Percentiles rank a stretch among this genome's conserved stretches.
These are phyloP conservation scores for Geranium incanum DNA, from an alignment of 441 rosid genomes.

Conservation along the genomic window DNA sequence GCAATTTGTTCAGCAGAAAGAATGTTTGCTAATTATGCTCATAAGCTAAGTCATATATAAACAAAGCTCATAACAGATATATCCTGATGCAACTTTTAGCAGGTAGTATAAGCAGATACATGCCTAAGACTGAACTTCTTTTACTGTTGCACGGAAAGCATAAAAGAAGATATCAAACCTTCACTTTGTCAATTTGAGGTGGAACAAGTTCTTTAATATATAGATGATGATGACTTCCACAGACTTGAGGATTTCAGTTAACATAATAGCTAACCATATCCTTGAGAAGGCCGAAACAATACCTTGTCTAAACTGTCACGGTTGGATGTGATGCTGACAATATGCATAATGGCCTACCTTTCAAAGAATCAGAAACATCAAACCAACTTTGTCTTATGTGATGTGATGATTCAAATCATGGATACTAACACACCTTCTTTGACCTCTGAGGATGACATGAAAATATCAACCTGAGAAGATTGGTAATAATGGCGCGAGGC, in stretches of 20 bases:
- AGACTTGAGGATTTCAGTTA: conserved; percentile 53
- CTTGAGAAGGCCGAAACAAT: conserved; percentile 74
- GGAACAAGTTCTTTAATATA: conserved; percentile 41
- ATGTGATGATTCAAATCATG: too few relatives aligned
- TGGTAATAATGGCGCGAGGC: too few relatives aligned
- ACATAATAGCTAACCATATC: conserved; percentile 72
- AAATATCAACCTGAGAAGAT: too few relatives aligned
- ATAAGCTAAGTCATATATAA: conserved; percentile 10
- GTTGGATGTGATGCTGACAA: conserved; percentile 58
- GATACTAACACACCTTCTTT: too few relatives aligned
- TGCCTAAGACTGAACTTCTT: not conserved
- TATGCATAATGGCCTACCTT: conserved; percentile 99
- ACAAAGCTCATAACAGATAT: conserved; percentile 15
- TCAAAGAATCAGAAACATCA: conserved; percentile 63
- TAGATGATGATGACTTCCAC: conserved; percentile 38
- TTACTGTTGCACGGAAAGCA: not conserved
- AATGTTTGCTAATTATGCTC: conserved; percentile 37
- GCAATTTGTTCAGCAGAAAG: conserved; percentile 55
- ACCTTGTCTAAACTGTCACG: conserved; percentile 51
- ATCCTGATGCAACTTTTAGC: conserved; percentile 9
- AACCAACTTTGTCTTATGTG: too few relatives aligned
- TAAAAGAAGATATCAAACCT: conserved; percentile 40
- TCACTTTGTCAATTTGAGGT: conserved; percentile 53
- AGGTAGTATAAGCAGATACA: conserved; percentile 15
- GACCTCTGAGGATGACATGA: too few relatives aligned